Evolutionary conservation across 116 monocot species (phyloP), one percentile per base, ranked within the genome.

Genomic region (Trichopus zeylanicus): DNA sequence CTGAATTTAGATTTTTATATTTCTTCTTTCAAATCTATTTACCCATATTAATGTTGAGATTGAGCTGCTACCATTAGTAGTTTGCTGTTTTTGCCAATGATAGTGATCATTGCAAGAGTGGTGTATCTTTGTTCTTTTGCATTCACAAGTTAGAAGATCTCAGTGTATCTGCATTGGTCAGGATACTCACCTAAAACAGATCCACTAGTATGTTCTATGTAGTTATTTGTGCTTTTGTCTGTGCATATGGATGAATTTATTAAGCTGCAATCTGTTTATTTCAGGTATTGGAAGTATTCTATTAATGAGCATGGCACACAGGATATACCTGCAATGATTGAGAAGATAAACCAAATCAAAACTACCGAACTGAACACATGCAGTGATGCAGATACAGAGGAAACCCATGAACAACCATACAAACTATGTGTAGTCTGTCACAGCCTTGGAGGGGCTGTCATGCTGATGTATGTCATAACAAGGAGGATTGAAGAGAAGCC

Each of bases 231-330:
- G n/a, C n/a, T n/a, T n/a, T n/a, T n/a, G n/a, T n/a, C n/a, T n/a
- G n/a, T n/a, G n/a, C n/a, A n/a, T n/a, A 25, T 15, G 26, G 31
- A 31, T 29, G 26, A 18, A 26, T 57, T 10, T 57, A 18, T n/a
- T 57, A 32, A 12, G 33, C 57, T 35, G 34, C 34, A 26, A 59
- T 10, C 15, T 34, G 22, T 42, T 60, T 51, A 26, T 33, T 52
- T 31, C 74, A 97, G 97, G 75, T 97, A 97, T 60, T 98, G 97
- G 97, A 87, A 60, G 70, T 98, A 98, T 49, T 98, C 97, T 7
- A 79, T 98, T 55, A 98, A 98, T 26, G 91, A 98, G 77, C 97
- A 91, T 71, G 97, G 84, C 26, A 82, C 79, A 51, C 67, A 85
- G 70, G 97, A 98, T 56, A 42, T 91, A 48, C 87, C 97, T 28